A percentile compares a stretch with the other conserved stretches of the same genome.
Evolutionary conservation across 495 filamentous ascomycete genomes (phyloP).

Genomic region (Penicillium angulare): DNA sequence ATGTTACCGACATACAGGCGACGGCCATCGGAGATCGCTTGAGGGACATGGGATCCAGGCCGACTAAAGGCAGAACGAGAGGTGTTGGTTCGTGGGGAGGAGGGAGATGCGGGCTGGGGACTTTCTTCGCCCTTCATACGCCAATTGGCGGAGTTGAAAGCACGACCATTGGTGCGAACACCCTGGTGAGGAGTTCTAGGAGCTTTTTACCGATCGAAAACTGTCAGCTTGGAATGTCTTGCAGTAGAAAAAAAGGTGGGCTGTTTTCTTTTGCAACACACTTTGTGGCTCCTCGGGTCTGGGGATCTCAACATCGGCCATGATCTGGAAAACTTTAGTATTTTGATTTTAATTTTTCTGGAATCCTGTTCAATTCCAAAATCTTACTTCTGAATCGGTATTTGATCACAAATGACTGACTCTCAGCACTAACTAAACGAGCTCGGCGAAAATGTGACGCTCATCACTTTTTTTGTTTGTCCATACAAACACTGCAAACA

Average conservation of each 20-base stretch:
- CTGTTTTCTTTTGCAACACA: constrained; percentile 19
- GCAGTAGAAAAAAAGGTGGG: not conserved
- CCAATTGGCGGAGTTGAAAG: constrained; percentile 49
- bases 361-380: too few species aligned
- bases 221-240: not conserved
- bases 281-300: constrained; percentile 35
- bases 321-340: constrained; percentile 11
- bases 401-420: too few species aligned
- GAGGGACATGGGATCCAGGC: constrained; percentile 36
- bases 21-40: constrained; percentile 42
- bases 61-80: constrained; percentile 37
- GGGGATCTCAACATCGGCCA: constrained; percentile 36
- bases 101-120: constrained; percentile 26
- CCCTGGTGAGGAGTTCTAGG: constrained; percentile 38
- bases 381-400: too few species aligned
- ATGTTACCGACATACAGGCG: constrained; percentile 67
- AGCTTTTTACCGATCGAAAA: constrained; percentile 26
- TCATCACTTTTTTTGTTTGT: constrained; percentile 22
- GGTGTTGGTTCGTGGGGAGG: constrained; percentile 35
- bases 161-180: constrained; percentile 43
- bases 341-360: too few species aligned
- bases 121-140: constrained; percentile 40
- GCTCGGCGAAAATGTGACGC: not conserved
- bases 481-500: constrained; percentile 35
- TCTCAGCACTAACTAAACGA: not conserved